Evolutionary conservation across 2,329 filamentous ascomycete species (phyloP).

Genomic region (Colletotrichum orbiculare): DNA sequence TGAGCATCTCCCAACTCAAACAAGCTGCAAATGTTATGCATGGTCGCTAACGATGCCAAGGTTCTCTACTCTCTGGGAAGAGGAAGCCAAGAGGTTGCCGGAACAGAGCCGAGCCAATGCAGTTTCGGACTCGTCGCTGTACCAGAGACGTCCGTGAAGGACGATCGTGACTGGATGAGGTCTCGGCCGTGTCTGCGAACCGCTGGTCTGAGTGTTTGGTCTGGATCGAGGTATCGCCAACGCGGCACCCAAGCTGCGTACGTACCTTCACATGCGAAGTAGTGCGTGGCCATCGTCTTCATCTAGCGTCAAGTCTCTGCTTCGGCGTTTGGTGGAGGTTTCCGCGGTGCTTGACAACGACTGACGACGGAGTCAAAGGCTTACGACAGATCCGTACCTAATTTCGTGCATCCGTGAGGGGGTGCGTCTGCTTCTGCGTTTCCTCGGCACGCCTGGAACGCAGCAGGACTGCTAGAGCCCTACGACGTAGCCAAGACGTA

Average conservation of each 20-base stretch:
- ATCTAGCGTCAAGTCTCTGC: neutral
- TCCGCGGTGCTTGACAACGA: constrained; percentile 18
- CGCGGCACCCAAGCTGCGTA: too few species aligned
- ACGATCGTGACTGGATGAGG: neutral
- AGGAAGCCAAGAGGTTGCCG: neutral
- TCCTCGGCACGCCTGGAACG: neutral
- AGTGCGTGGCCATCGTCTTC: neutral
- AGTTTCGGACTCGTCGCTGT: neutral
- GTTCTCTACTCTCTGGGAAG: constrained; percentile 23
- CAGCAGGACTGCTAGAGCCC: constrained; percentile 6
- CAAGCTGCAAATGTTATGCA: constrained; percentile 4
- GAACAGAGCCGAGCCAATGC: constrained; percentile 9
- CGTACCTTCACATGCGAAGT: constrained; percentile 25
- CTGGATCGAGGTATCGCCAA: neutral
- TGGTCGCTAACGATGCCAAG: constrained; percentile 23
- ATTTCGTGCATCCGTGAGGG: constrained; percentile 21
- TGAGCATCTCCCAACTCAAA: constrained; percentile 28
- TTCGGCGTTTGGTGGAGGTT: neutral
- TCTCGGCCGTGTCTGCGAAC: constrained; percentile 1
- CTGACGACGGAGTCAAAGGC: constrained; percentile 31
- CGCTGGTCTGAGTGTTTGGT: constrained; percentile 14
- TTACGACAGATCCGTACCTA: constrained; percentile 6
- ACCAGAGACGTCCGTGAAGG: constrained; percentile 1
- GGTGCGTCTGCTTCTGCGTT: constrained; percentile 2
- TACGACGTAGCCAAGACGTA: constrained; percentile 3